Evolutionary conservation across 2,329 filamentous ascomycete species (phyloP), one percentile per base, ranked within the genome.

Genomic region (Hansfordia pulvinata): DNA sequence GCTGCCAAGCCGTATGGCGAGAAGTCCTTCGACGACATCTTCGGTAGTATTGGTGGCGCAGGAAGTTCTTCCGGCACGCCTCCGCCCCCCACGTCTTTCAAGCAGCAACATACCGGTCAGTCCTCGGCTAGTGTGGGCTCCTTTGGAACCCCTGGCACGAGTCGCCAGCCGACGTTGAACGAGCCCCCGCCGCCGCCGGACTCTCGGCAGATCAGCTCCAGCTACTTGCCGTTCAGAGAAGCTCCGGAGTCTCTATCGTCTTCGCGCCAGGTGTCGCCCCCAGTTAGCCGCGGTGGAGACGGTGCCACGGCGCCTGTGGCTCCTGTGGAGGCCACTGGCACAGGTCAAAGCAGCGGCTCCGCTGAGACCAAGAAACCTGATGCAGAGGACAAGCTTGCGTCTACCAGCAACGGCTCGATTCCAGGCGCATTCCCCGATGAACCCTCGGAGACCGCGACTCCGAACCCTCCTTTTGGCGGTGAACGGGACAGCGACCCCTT

Each of bases 21-120:
- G 36, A 75, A 69, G 51, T 74, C 76, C 4, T 92, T 93, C 49
- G 83, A 93, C 46, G 85, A 79, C 42, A 74, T 93, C 23, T 93
- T 93, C 50, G 84, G 84, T 2, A 74, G 76, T 2, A 74, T 74
- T 40, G 54, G n/a, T n/a, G n/a, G 56, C 10, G 40, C 53, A 19
- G 47, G 56, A 9, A 53, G 53, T 35, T 46, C 56, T 29, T 55
- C 53, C 7, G 50, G 45, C 28, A 60, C 53, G 25, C 54, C 54
- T 16, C 56, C 60, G 28, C 61, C 55, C 30, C 34, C 50, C 21
- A 71, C 69, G 9, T 70, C 70, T 5, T 81, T 83, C 56, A 65
- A 71, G 42, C 64, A 63, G 19, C 67, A 72, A 40, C 55, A 62
- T 34, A 73, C 68, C 2, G 68, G 67, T 27, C 58, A 60, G n/a